Evolutionary conservation across 2,329 filamentous ascomycete genomes (phyloP).

Genomic region (Pestalotiopsis sp.): DNA sequence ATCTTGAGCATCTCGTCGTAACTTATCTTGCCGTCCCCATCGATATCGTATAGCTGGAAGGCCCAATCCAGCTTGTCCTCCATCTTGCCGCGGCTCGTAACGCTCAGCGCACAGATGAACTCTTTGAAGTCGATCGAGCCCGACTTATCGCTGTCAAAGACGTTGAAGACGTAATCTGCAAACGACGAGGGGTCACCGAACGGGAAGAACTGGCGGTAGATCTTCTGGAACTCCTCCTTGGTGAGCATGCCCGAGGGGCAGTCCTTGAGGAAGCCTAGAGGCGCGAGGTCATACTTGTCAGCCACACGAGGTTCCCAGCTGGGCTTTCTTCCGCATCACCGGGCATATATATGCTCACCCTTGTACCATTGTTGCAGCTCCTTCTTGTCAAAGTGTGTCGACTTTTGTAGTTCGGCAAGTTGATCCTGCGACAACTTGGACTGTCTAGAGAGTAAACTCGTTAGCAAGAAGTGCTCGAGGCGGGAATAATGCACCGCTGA

Average conservation of each 20-base stretch:
- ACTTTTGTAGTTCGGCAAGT: slow-evolving; percentile 91
- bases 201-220: slow-evolving; percentile 99
- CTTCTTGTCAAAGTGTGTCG: slow-evolving; percentile 99
- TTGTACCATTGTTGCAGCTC: slow-evolving; percentile 99
- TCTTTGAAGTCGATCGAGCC: slow-evolving; percentile 99
- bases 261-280: slow-evolving; percentile 90
- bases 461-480: not conserved
- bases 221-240: slow-evolving; percentile 99
- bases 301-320: not conserved
- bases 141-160: slow-evolving; percentile 96
- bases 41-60: slow-evolving; percentile 98
- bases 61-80: slow-evolving; percentile 99
- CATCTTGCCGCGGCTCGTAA: slow-evolving; percentile 97
- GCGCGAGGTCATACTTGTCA: not conserved
- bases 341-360: slow-evolving; percentile 53
- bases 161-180: slow-evolving; percentile 98
- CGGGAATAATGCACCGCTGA: not conserved
- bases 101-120: slow-evolving; percentile 96
- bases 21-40: slow-evolving; percentile 97
- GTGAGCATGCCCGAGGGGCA: slow-evolving; percentile 95
- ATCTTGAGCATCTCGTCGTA: slow-evolving; percentile 99
- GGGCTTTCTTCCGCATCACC: not conserved
- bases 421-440: slow-evolving; percentile 98
- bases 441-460: slow-evolving; percentile 61
- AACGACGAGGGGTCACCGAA: slow-evolving; percentile 97